Evolutionary conservation across 139 green algal species (phyloP), one percentile per base, ranked within the genome.

Genomic region (Volvox reticuliferus): DNA sequence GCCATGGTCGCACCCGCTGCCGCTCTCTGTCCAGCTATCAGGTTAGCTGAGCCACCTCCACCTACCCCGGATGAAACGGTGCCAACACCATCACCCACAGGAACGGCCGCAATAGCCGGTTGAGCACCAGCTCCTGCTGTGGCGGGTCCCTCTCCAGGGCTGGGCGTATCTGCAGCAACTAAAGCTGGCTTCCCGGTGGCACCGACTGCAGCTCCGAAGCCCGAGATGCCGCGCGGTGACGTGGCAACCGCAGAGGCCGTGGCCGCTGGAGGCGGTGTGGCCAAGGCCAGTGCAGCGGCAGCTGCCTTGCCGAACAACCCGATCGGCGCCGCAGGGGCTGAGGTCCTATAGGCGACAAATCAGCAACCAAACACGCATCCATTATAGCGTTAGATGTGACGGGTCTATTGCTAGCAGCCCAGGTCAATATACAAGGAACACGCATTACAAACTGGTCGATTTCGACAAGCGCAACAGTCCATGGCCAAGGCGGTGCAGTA

Each of bases 261-360:
- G 68, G 9, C 35, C 1, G 68, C 85, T 14, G 73, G 73, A 13
- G 86, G 86, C 5, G 86, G 86, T 14, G 86, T 90, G 19, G 86
- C 86, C 17, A 90, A 75, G 19, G 86, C 86, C 1, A 63, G 50
- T 13, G 86, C 86, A 5, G 86, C 73, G 0, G 71, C 86, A 2
- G 86, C 86, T 19, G 86, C 86, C 30, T 90, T 77, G 30, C 86
- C 86, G 50, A 90, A 90, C 1, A 90, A 55, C 17, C 50, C 65
- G 33, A 44, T 22, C 19, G 76, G 17, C 14, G 76, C 17, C 12
- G 76, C 76, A 14, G 76, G 32, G 12, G 76, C 44, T 5, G 44
- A 9, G 44, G 5, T 55, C 44, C 44, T 55, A 55, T 9, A 55
- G 44, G 44, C 44, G 44, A 55, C 44, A 55, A 55, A 9, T 55